Base-by-base conservation (phyloP, 1,284 basidiomycete species). In the Farysia itapuensis region DNA sequence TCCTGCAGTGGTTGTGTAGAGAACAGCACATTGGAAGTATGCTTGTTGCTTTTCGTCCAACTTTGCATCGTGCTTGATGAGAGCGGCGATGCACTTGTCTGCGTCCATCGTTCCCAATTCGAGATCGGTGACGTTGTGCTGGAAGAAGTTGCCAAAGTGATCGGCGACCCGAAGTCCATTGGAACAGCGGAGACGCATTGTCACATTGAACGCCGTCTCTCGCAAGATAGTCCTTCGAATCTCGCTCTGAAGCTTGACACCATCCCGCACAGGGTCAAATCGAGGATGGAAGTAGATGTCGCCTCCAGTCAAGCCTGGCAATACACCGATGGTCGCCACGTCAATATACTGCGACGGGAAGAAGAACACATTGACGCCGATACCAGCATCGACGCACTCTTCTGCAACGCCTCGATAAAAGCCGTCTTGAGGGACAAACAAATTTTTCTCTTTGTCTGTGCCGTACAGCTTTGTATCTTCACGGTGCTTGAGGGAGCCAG, bases 241-340 rank as follows among this genome's bases (percentile, higher is more conserved):
- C 70, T 96, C 89, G 18, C 86, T 86, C 20, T 82, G 78, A 11
- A 99, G 75, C 13, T 84, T 81, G 16, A 80, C 74, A 8, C 82
- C 82, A 74, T 96, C 91, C 33, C 87, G 82, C 3, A 79, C 78
- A 1, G 84, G 82, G 46, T 87, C 83, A 77, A 93, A 98, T 25
- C 89, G 84, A 6, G 95, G 94, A 72, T 95, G 89, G 80, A 89
- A 95, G 79, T 87, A 93, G 1, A 94, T 74, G 50, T 95, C 90
- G 15, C 95, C 95, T n/a, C 95, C 95, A 1, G 90, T 92, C 14
- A 85, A 76, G 0, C 84, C 84, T 0, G 87, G 78, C 5, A 92
- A 81, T 2, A 83, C 71, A 67, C 65, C 74, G 47, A 99, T 84
- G 1, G 88, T 89, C 1, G 87, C 94, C 1, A 96, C 80, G 77